phyloP scores from a whole-genome alignment of 192 early-diverging fungal species.

The Polychytrium aggregatum region DNA sequence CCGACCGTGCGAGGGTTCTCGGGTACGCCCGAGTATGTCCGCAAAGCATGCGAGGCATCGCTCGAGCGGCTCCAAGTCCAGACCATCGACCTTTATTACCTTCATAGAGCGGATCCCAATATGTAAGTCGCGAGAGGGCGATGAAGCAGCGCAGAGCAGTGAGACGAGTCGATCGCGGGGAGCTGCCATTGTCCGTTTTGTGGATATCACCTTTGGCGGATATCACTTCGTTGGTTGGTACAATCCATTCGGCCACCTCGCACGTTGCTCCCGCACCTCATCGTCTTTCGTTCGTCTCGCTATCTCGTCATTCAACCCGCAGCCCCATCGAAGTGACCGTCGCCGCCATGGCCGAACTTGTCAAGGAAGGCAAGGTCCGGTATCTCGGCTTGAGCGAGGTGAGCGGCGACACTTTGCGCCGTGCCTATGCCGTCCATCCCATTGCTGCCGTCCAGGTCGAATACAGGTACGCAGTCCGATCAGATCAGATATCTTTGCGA shows the following conservation, averaged over 20 bases:
- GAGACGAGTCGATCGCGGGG: too few species aligned
- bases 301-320: too few species aligned
- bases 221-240: too few species aligned
- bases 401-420: constrained; percentile 43
- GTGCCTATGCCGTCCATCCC: constrained; percentile 57
- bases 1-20: constrained; percentile 26
- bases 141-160: too few species aligned
- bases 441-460: constrained; percentile 42
- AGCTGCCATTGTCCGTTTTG: too few species aligned
- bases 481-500: too few species aligned
- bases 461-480: background rate
- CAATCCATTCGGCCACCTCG: too few species aligned
- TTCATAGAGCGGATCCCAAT: constrained; percentile 43
- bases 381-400: constrained; percentile 52
- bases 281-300: too few species aligned
- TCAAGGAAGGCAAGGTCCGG: constrained; percentile 55
- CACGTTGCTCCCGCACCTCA: too few species aligned
- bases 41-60: constrained; percentile 19
- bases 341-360: constrained; percentile 45
- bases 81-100: constrained; percentile 54
- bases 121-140: constrained; percentile 25
- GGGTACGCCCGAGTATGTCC: constrained; percentile 42
- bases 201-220: too few species aligned
- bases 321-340: constrained; percentile 54
- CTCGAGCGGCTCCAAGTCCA: constrained; percentile 41